Evolutionary conservation across 2,329 filamentous ascomycete species (phyloP).

Genomic region (Gyromitra esculenta): DNA sequence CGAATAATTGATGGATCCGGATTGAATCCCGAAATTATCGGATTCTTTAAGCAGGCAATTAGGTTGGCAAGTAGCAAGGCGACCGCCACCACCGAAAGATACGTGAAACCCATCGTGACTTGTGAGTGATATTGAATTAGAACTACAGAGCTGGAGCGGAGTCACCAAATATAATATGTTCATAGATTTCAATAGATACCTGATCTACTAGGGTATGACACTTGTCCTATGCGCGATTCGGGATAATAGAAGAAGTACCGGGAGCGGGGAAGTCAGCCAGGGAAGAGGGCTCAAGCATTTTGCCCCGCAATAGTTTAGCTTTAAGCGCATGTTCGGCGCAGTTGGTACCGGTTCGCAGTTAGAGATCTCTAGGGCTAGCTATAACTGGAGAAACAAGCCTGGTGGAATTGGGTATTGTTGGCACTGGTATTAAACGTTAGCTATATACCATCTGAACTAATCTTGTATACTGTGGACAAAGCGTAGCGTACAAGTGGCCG

Average conservation of each 20-base stretch:
- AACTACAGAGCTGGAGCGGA: background rate
- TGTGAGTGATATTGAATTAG: no score
- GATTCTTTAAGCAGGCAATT: constrained; percentile 60
- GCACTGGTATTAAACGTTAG: background rate
- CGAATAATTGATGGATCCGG: constrained; percentile 69
- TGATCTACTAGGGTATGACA: background rate
- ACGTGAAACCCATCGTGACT: background rate
- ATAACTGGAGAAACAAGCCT: background rate
- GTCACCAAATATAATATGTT: background rate
- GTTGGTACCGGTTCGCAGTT: background rate
- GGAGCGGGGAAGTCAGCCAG: background rate
- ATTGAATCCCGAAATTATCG: constrained; percentile 70
- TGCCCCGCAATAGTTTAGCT: background rate
- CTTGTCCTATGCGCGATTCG: background rate
- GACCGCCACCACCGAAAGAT: background rate
- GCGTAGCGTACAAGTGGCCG: no score
- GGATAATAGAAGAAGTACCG: background rate
- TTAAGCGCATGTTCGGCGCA: background rate
- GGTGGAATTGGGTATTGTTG: background rate
- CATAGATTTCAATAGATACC: background rate
- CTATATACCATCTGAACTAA: background rate
- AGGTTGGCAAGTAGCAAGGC: background rate
- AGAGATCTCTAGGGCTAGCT: background rate
- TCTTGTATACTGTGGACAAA: no score
- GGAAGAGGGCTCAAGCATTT: constrained; percentile 4